Evolutionary conservation across 805 yeast species (phyloP).

Genomic region (Sporopachydermia quercuum): DNA sequence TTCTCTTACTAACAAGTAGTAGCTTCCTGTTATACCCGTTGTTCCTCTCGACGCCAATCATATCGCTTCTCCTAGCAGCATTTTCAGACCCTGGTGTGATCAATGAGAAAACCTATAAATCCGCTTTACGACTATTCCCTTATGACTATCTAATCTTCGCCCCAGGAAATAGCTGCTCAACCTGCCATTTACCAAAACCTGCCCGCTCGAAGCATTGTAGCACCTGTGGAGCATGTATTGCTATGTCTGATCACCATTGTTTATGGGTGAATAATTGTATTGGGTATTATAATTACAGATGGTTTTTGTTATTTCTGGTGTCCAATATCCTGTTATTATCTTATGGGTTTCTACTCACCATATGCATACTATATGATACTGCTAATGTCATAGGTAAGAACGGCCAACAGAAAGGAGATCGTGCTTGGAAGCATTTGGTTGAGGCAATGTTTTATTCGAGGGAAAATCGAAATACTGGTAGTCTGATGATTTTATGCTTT

Average conservation of each 20-base stretch:
- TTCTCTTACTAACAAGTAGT: background rate
- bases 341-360: conserved; percentile 27
- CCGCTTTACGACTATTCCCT: conserved; percentile 14
- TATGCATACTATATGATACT: conserved; percentile 9
- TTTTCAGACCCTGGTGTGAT: conserved; percentile 24
- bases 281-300: conserved; percentile 44
- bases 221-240: conserved; percentile 31
- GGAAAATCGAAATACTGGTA: conserved; percentile 18
- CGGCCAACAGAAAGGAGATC: conserved; percentile 10
- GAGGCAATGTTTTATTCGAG: conserved; percentile 8
- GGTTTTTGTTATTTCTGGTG: conserved; percentile 41
- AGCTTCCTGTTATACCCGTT: conserved; percentile 8
- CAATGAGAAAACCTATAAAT: conserved; percentile 13
- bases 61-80: conserved; percentile 14
- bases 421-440: conserved; percentile 5
- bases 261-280: conserved; percentile 49
- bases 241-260: conserved; percentile 45
- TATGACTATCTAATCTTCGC: conserved; percentile 42
- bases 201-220: conserved; percentile 51
- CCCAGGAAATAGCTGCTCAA: conserved; percentile 28
- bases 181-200: conserved; percentile 34
- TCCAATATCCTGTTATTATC: conserved; percentile 29
- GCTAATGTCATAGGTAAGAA: conserved; percentile 6
- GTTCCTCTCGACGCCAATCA: conserved; percentile 10
- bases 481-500: conserved; percentile 29